These are phyloP conservation scores for Xylaria longipes DNA, from an alignment of 495 filamentous ascomycete genomes.

Conservation along the genomic window DNA sequence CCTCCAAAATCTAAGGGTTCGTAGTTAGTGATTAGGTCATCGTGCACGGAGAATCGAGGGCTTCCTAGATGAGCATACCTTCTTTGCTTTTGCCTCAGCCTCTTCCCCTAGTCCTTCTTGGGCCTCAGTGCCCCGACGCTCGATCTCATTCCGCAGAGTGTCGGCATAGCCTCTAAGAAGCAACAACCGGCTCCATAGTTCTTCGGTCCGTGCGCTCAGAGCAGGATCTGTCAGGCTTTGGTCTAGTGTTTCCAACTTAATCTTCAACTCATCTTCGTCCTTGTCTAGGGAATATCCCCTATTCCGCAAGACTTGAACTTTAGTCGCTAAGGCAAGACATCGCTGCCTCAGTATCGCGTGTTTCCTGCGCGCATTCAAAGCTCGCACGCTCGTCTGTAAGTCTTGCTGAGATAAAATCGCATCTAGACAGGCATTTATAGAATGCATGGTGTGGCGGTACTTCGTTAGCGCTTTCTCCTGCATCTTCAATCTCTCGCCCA, in stretches of 20 bases:
- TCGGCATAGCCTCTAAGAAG: constrained; percentile 80
- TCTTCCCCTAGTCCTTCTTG: constrained; percentile 74
- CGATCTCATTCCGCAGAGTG: constrained; percentile 78
- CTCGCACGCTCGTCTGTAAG: constrained; percentile 76
- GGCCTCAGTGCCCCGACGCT: constrained; percentile 62
- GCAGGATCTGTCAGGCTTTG: constrained; percentile 80
- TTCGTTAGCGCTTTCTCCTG: constrained; percentile 75
- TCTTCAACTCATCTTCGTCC: constrained; percentile 89
- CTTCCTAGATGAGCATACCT: constrained; percentile 62
- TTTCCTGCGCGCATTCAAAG: constrained; percentile 78
- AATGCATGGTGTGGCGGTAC: constrained; percentile 82
- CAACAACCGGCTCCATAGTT: constrained; percentile 96
- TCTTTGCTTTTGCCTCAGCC: constrained; percentile 78
- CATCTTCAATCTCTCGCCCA: constrained; percentile 77
- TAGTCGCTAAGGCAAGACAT: constrained; percentile 82
- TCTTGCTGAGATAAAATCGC: constrained; percentile 82
- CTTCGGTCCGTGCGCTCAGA: constrained; percentile 81
- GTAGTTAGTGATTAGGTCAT: not conserved
- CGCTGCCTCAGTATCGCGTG: constrained; percentile 82
- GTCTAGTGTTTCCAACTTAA: constrained; percentile 79
- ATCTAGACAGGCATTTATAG: constrained; percentile 86
- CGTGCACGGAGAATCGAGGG: not conserved
- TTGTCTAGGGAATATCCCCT: constrained; percentile 90
- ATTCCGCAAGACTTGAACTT: constrained; percentile 90
- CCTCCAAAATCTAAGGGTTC: constrained; percentile 74